These are phyloP conservation scores for Diplodia scrobiculata DNA, from an alignment of 2,329 filamentous ascomycete species.

Conservation along the genomic window DNA sequence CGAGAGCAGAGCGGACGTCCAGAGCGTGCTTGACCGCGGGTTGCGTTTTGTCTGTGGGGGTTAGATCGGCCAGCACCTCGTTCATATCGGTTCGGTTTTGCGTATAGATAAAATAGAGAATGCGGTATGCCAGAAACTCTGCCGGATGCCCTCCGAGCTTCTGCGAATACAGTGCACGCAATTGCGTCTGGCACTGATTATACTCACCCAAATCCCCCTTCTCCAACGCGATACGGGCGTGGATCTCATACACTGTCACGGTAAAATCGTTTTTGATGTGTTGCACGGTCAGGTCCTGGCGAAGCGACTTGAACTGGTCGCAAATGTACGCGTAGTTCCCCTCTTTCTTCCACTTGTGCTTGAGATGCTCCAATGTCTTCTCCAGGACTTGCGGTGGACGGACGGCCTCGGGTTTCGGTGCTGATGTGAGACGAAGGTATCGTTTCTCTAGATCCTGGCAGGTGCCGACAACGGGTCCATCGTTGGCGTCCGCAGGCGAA, in stretches of 20 bases:
- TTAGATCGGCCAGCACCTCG: slow-evolving; percentile 98
- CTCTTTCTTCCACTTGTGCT: slow-evolving; percentile 91
- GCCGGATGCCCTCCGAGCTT: slow-evolving; percentile 84
- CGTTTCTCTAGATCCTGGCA: slow-evolving; percentile 85
- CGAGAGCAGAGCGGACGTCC: slow-evolving; percentile 84
- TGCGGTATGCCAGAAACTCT: slow-evolving; percentile 99
- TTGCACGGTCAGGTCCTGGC: slow-evolving; percentile 97
- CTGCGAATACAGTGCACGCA: slow-evolving; percentile 85
- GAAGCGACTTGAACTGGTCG: slow-evolving; percentile 98
- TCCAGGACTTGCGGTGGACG: slow-evolving; percentile 78
- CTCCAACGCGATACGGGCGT: slow-evolving; percentile 94
- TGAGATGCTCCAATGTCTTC: slow-evolving; percentile 82
- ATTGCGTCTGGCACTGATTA: slow-evolving; percentile 99
- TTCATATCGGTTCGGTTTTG: slow-evolving; percentile 98
- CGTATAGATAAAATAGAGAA: slow-evolving; percentile 98
- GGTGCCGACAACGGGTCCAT: slow-evolving; percentile 79
- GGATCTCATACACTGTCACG: slow-evolving; percentile 93
- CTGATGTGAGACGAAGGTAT: slow-evolving; percentile 89
- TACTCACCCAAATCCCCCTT: slow-evolving; percentile 99
- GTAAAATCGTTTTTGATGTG: slow-evolving; percentile 97
- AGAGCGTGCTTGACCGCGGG: slow-evolving; percentile 85
- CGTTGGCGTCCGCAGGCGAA: slow-evolving; percentile 49
- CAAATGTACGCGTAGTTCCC: slow-evolving; percentile 97
- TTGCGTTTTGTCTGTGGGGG: slow-evolving; percentile 89
- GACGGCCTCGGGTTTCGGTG: slow-evolving; percentile 84